These are phyloP conservation scores for Xylaria longipes DNA, from an alignment of 495 filamentous ascomycete species.

Conservation along the genomic window DNA sequence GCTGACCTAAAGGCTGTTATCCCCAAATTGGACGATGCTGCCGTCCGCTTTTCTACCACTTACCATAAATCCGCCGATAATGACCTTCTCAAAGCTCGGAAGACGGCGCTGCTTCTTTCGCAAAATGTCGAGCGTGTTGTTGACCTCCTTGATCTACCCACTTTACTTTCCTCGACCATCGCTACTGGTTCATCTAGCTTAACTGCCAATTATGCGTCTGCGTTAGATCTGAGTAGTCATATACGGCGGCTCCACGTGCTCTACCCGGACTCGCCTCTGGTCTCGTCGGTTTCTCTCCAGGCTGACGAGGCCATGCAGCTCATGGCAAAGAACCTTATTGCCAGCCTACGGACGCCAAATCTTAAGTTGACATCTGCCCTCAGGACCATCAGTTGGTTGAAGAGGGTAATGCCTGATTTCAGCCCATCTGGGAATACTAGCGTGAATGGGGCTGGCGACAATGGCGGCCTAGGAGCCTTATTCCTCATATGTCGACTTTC, in stretches of 20 bases:
- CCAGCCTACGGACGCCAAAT: slow-evolving; percentile 73
- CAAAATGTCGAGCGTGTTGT: slow-evolving; percentile 88
- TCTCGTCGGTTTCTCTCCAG: slow-evolving; percentile 74
- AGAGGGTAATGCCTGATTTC: slow-evolving; percentile 83
- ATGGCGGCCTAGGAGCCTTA: slow-evolving; percentile 70
- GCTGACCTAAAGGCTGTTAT: slow-evolving; percentile 71
- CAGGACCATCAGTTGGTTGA: slow-evolving; percentile 89
- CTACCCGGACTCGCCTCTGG: slow-evolving; percentile 78
- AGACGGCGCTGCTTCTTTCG: slow-evolving; percentile 82
- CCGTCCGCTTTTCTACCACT: slow-evolving; percentile 79
- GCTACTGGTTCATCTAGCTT: slow-evolving; percentile 49
- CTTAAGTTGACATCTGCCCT: slow-evolving; percentile 91
- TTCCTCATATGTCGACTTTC: slow-evolving; percentile 87
- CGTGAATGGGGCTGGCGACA: slow-evolving; percentile 48
- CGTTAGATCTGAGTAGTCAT: slow-evolving; percentile 91
- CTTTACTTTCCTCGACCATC: slow-evolving; percentile 72
- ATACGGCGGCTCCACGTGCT: slow-evolving; percentile 85
- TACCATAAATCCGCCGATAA: slow-evolving; percentile 78
- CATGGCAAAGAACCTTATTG: slow-evolving; percentile 86
- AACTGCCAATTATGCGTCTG: slow-evolving; percentile 78
- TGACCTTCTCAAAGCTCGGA: slow-evolving; percentile 73
- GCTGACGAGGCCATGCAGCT: slow-evolving; percentile 88
- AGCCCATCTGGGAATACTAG: slow-evolving; percentile 45
- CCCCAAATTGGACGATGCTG: slow-evolving; percentile 79
- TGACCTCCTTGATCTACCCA: slow-evolving; percentile 91